Base-by-base conservation (phyloP, 1,139 yeast genomes). In the Geotrichum carabidarum region DNA sequence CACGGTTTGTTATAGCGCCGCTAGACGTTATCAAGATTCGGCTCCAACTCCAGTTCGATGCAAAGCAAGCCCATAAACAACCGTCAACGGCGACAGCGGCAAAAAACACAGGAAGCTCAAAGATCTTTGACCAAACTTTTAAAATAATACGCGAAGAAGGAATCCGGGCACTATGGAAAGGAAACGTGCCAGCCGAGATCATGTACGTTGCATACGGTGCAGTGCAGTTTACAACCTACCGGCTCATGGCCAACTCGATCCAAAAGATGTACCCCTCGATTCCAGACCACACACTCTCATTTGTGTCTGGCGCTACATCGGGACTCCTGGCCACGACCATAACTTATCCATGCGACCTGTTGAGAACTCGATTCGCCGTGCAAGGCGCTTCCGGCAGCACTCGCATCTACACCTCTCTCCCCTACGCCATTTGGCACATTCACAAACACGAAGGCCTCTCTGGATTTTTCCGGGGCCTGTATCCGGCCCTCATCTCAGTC, bases 141-240 rank as follows among this genome's bases (percentile, higher is more conserved):
- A 65, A 71, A 1, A 75, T 82, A 1, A 62, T 71, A 1, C 62
- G 63, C 15, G 73, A 75, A 32, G 89, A 84, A 63, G 88, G 89
- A 1, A n/a, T 78, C 0, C 59, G 65, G 11, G 83, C 91, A 0
- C 74, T 93, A 22, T 93, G 98, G 98, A 91, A 90, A 68, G 99
- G 99, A 0, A 93, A 93, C 67, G 79, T 88, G 0, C 96, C 99
- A 0, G 99, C 98, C 0, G 91, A 89, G 61, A 70, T 83, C 44
- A 79, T 93, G 81, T 93, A 93, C 65, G 75, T 93, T 15, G 62
- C 86, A 22, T 93, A 93, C 64, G 96, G 98, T 11, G 90, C 88
- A 0, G 74, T 81, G 0, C 98, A 93, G 68, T 93, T 93, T 70
- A 76, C 93, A 0, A 73, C 89, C 1, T 89, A 85, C 66, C 75